Conservation (phyloP, 2,329 filamentous ascomycete species). For the Fusarium annulatum region DNA sequence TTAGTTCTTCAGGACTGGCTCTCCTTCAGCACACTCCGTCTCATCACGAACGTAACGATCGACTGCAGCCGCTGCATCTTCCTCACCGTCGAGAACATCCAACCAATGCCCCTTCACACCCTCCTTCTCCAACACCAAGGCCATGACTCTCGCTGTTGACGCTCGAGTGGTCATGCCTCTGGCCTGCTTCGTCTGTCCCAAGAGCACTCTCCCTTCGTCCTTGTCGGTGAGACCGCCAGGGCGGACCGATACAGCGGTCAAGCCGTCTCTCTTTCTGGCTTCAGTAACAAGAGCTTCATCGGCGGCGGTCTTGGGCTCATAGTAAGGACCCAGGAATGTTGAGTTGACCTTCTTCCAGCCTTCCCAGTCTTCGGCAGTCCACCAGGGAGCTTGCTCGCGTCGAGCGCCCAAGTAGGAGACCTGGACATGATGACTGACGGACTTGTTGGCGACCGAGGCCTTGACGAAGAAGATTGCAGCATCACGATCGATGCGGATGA, state of each 20-base stretch:
- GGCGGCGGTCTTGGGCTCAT: conserved; percentile 65
- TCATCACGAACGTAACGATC: conserved; percentile 39
- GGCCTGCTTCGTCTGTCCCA: conserved; percentile 54
- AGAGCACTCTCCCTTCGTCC: conserved; percentile 54
- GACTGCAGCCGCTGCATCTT: conserved; percentile 47
- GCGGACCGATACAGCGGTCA: conserved; percentile 61
- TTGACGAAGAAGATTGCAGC: conserved; percentile 40
- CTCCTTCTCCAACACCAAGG: conserved; percentile 57
- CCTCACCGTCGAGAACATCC: conserved; percentile 63
- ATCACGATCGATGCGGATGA: conserved; percentile 43
- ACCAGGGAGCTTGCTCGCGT: conserved; percentile 61
- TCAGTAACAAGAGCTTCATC: conserved; percentile 63
- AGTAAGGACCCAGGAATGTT: conserved; percentile 60
- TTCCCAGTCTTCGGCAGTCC: conserved; percentile 58
- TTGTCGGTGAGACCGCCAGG: conserved; percentile 61
- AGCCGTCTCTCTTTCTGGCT: conserved; percentile 48
- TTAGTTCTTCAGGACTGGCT: conserved; percentile 31
- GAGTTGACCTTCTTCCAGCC: conserved; percentile 51
- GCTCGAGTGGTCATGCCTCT: conserved; percentile 60
- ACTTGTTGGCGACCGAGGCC: conserved; percentile 37
- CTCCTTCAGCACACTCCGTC: conserved; percentile 41
- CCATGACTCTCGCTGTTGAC: conserved; percentile 66
- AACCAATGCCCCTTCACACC: conserved; percentile 58
- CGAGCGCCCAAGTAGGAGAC: conserved; percentile 68
- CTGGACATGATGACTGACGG: conserved; percentile 67